Conservation (phyloP, 768 basidiomycete genomes). For the Hericium erinaceus region DNA sequence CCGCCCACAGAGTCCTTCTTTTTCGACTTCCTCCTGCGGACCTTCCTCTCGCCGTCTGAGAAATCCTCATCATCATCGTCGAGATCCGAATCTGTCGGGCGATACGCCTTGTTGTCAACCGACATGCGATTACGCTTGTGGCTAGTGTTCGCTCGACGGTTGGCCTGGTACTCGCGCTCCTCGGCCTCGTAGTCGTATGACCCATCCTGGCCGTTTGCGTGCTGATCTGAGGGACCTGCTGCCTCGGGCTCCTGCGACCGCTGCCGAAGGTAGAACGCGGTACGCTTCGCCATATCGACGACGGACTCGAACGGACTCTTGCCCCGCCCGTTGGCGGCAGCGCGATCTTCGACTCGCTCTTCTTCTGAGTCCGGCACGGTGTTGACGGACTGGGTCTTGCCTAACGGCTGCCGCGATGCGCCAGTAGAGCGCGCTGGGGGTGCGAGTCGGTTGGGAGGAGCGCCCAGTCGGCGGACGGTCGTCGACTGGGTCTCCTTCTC, state of each 20-base stretch:
- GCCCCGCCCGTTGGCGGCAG: conserved; percentile 32
- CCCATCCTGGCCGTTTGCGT: conserved; percentile 15
- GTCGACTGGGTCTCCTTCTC: conserved; percentile 55
- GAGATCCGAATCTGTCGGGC: conserved; percentile 53
- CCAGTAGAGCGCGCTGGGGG: conserved; percentile 18
- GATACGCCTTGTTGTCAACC: conserved; percentile 74
- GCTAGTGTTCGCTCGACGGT: conserved; percentile 19
- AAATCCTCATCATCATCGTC: conserved; percentile 55
- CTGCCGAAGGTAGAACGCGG: conserved; percentile 58
- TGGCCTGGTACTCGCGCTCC: conserved; percentile 49
- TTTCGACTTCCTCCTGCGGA: conserved; percentile 39
- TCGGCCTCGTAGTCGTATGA: conserved; percentile 71
- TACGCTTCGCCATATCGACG: conserved; percentile 46
- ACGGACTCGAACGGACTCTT: conserved; percentile 64
- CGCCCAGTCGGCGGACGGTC: conserved; percentile 41
- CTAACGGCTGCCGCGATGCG: conserved; percentile 33
- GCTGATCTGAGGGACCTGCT: conserved; percentile 12
- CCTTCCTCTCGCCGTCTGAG: conserved; percentile 41
- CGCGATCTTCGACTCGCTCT: conserved; percentile 33
- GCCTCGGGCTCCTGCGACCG: conserved; percentile 47
- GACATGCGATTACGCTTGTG: conserved; percentile 58
- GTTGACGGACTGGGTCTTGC: conserved; percentile 44
- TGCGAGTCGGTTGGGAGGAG: conserved; percentile 43
- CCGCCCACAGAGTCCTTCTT: conserved; percentile 36
- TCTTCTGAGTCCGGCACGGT: conserved; percentile 61